A percentile compares a stretch with the other conserved stretches of the same genome.
Conservation (phyloP, 148 eudicot genomes). For the Amaranthus cruentus region DNA sequence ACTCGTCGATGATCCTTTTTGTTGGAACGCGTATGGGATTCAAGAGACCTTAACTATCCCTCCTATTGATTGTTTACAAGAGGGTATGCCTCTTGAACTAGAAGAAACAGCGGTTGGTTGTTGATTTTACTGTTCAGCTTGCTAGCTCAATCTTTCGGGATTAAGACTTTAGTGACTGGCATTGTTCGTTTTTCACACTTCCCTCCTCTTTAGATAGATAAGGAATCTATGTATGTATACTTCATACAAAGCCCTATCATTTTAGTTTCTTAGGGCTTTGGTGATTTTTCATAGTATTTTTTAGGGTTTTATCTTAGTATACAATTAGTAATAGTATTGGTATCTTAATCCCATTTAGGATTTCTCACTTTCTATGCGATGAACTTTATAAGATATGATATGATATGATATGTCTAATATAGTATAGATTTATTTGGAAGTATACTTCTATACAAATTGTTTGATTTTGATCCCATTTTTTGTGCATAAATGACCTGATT, state of each 20-base stretch:
- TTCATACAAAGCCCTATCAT: constrained; percentile 22
- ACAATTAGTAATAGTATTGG: constrained; percentile 9
- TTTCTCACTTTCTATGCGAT: constrained; percentile 49
- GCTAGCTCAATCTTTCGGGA: too few relatives aligned
- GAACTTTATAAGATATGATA: constrained; percentile 17
- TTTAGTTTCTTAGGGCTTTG: constrained; percentile 26
- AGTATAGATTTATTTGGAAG: background rate
- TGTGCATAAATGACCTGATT: too few relatives aligned
- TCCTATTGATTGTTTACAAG: constrained; percentile 81
- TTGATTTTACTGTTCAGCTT: constrained; percentile 11
- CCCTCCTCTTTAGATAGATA: constrained; percentile 6
- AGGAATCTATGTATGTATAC: constrained; percentile 14
- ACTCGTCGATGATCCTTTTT: constrained; percentile 82
- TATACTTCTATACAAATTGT: background rate
- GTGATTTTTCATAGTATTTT: background rate
- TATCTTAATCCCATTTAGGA: constrained; percentile 49
- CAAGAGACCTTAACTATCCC: constrained; percentile 87
- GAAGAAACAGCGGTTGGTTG: constrained; percentile 40
- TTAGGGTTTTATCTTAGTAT: constrained; percentile 13
- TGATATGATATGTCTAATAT: background rate
- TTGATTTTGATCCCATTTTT: too few relatives aligned
- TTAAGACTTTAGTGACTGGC: too few relatives aligned
- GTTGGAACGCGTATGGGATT: constrained; percentile 90
- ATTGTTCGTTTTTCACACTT: background rate
- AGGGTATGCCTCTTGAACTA: constrained; percentile 58